These are phyloP conservation scores for Tulasnella sp. DNA, from an alignment of 768 basidiomycete genomes.

Conservation along the genomic window DNA sequence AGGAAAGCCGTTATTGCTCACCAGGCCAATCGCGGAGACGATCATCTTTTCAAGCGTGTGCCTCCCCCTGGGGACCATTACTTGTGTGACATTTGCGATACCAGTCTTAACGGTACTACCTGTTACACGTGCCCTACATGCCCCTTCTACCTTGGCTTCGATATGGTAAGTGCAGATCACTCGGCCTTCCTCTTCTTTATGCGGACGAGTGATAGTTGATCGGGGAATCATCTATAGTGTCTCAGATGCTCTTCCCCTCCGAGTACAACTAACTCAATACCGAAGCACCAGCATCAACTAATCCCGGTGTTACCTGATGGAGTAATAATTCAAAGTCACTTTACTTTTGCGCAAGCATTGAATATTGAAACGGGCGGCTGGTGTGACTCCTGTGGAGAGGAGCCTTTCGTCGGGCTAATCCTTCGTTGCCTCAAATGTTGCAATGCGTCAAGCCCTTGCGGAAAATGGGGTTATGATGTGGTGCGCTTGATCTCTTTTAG, in stretches of 20 bases:
- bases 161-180: neutral
- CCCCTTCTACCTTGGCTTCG: neutral
- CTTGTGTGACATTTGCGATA: neutral
- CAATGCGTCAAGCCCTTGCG: neutral
- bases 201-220: neutral
- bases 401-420: neutral
- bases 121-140: neutral
- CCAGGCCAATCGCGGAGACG: neutral
- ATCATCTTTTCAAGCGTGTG: conserved; percentile 1
- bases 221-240: neutral
- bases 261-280: neutral
- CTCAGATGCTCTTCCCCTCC: neutral
- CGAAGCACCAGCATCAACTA: neutral
- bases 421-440: neutral
- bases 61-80: neutral
- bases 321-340: neutral
- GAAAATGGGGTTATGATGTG: neutral
- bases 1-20: neutral
- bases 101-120: neutral
- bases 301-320: neutral
- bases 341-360: neutral
- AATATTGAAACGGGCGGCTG: neutral
- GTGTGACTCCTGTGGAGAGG: neutral
- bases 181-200: neutral
- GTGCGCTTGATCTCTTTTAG: neutral